phyloP scores from a whole-genome alignment of 768 basidiomycete species.

The Xanthoconium stramineum region DNA sequence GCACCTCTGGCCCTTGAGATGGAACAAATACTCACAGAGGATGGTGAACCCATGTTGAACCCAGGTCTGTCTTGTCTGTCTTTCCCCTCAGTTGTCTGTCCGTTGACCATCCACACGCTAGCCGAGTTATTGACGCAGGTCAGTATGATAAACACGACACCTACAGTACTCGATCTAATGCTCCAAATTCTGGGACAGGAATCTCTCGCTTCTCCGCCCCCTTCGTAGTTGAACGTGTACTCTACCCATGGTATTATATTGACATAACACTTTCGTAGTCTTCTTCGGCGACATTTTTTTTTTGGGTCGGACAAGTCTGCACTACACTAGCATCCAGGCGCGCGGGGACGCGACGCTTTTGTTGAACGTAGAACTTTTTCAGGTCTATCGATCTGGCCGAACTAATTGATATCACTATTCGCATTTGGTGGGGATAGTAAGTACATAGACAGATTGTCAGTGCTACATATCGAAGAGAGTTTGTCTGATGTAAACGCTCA shows the following conservation, averaged over 20 bases:
- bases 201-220: constrained; percentile 69
- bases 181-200: constrained; percentile 39
- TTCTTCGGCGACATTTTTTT: constrained; percentile 5
- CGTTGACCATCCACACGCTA: constrained; percentile 6
- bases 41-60: constrained; percentile 65
- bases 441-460: neutral
- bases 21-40: constrained; percentile 59
- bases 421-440: neutral
- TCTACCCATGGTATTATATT: constrained; percentile 24
- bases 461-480: constrained; percentile 27
- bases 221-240: constrained; percentile 37
- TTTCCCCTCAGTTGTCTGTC: neutral
- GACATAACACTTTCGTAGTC: constrained; percentile 19
- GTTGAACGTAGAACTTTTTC: constrained; percentile 13
- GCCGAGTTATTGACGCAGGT: constrained; percentile 67
- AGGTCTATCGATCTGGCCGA: neutral
- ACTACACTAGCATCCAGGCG: constrained; percentile 24
- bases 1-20: constrained; percentile 37
- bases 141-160: constrained; percentile 17
- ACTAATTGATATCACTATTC: constrained; percentile 23
- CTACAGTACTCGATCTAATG: constrained; percentile 28
- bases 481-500: no score
- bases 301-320: constrained; percentile 10
- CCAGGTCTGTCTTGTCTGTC: constrained; percentile 50
- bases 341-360: constrained; percentile 13